These are phyloP conservation scores for Arachnopeziza araneosa DNA, from an alignment of 2,329 filamentous ascomycete genomes.

Conservation along the genomic window DNA sequence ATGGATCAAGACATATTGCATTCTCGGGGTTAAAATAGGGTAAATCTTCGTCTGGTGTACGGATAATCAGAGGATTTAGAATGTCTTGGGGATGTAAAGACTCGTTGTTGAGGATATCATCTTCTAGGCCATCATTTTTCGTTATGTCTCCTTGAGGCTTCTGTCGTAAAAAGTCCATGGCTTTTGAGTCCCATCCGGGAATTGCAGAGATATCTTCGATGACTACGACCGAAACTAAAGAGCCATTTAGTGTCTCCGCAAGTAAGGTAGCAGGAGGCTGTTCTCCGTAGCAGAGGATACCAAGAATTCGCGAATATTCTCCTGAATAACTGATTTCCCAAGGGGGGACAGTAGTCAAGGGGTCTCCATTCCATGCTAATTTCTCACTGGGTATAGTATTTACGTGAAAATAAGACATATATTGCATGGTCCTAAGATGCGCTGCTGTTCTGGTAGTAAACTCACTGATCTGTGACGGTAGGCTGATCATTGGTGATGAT, in stretches of 20 bases:
- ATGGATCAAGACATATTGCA: conserved; percentile 53
- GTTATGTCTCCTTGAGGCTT: neutral
- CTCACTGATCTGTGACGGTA: conserved; percentile 57
- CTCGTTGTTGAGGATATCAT: conserved; percentile 6
- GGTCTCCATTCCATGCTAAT: conserved; percentile 43
- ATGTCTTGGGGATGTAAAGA: conserved; percentile 1
- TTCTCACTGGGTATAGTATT: conserved; percentile 19
- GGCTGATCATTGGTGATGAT: conserved; percentile 39
- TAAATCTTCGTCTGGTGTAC: conserved; percentile 46
- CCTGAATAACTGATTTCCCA: conserved; percentile 58
- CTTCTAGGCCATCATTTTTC: conserved; percentile 7
- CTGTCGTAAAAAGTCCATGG: neutral
- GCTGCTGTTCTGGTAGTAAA: conserved; percentile 53
- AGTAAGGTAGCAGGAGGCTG: conserved; percentile 54
- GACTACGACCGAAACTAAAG: conserved; percentile 59
- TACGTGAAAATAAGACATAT: conserved; percentile 73
- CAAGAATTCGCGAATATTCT: conserved; percentile 48
- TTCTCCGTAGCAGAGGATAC: conserved; percentile 63
- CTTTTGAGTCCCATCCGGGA: conserved; percentile 25
- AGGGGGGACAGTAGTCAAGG: conserved; percentile 52
- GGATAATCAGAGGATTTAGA: conserved; percentile 27
- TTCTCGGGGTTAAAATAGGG: conserved; percentile 55
- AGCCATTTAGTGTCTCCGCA: conserved; percentile 62
- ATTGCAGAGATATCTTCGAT: conserved; percentile 51
- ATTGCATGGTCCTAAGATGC: conserved; percentile 67